Percentiles rank a stretch among this genome's conserved stretches.
These are phyloP conservation scores for Neurospora pannonica DNA, from an alignment of 495 filamentous ascomycete species.

Conservation along the genomic window DNA sequence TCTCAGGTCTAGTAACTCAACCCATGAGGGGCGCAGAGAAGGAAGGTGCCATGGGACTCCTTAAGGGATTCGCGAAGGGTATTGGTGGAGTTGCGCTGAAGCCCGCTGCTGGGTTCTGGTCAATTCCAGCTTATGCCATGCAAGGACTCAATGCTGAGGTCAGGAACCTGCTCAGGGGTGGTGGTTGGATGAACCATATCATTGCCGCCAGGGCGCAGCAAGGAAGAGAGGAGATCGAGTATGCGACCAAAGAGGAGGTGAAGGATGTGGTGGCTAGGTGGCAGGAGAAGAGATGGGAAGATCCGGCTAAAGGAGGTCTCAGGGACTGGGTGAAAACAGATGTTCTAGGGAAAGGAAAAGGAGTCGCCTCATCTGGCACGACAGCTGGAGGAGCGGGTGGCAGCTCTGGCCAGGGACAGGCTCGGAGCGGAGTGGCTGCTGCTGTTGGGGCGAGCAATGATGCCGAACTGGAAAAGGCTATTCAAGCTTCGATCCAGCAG, in stretches of 20 bases:
- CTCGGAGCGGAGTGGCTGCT: neutral
- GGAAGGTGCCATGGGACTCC: slow-evolving; percentile 55
- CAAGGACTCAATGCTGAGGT: slow-evolving; percentile 68
- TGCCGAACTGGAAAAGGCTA: slow-evolving; percentile 58
- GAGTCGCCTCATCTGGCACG: slow-evolving; percentile 4
- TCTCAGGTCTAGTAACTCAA: slow-evolving; percentile 64
- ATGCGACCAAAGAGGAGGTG: slow-evolving; percentile 41
- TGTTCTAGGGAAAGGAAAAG: slow-evolving; percentile 5
- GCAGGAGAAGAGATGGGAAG: slow-evolving; percentile 33
- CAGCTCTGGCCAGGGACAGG: slow-evolving; percentile 1
- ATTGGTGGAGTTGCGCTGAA: slow-evolving; percentile 65
- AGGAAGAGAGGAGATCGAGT: slow-evolving; percentile 53
- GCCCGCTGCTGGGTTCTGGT: slow-evolving; percentile 56
- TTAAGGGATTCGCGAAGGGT: slow-evolving; percentile 69
- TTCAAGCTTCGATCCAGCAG: slow-evolving; percentile 54
- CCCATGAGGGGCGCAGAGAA: slow-evolving; percentile 57
- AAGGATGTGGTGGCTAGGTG: slow-evolving; percentile 49
- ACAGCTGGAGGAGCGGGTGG: slow-evolving; percentile 20
- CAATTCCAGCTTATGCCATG: slow-evolving; percentile 62
- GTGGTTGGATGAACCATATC: slow-evolving; percentile 60
- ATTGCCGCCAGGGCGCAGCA: slow-evolving; percentile 62
- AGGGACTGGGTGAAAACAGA: slow-evolving; percentile 6
- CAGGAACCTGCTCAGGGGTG: slow-evolving; percentile 46
- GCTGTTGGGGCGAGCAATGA: slow-evolving; percentile 14
- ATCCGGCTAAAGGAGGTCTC: neutral